phyloP scores from a whole-genome alignment of 2,329 filamentous ascomycete genomes.

The Phoma sp. region DNA sequence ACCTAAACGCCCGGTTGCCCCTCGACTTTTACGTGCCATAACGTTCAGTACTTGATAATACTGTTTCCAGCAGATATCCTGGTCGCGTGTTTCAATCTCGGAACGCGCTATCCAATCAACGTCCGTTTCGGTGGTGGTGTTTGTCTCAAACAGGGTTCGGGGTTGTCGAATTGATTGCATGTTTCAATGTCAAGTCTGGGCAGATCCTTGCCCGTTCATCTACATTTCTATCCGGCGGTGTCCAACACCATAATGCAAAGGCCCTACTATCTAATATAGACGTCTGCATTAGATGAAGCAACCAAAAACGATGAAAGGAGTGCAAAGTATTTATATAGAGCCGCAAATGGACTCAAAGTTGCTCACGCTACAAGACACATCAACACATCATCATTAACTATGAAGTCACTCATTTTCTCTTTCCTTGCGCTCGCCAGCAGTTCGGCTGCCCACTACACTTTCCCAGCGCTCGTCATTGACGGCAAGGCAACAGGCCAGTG shows the following conservation, averaged over 20 bases:
- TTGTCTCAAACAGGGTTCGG: background rate
- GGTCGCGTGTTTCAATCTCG: background rate
- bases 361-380: slow-evolving; percentile 6
- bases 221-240: slow-evolving; percentile 33
- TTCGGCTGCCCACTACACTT: slow-evolving; percentile 43
- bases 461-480: slow-evolving; percentile 38
- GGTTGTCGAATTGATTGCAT: slow-evolving; percentile 14
- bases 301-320: background rate
- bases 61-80: background rate
- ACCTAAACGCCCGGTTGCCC: background rate
- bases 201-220: slow-evolving; percentile 15
- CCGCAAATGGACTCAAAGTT: slow-evolving; percentile 5
- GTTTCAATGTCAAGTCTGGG: slow-evolving; percentile 22
- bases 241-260: background rate
- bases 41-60: background rate
- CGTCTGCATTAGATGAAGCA: background rate
- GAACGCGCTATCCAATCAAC: background rate
- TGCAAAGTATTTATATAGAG: slow-evolving; percentile 16
- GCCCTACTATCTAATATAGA: slow-evolving; percentile 5
- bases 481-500: slow-evolving; percentile 34
- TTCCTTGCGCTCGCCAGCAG: slow-evolving; percentile 32
- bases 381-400: slow-evolving; percentile 10
- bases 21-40: background rate
- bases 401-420: slow-evolving; percentile 39
- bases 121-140: background rate